Conservation (phyloP, 2,329 filamentous ascomycete genomes). For the Hawksworthiomyces lignivorus region DNA sequence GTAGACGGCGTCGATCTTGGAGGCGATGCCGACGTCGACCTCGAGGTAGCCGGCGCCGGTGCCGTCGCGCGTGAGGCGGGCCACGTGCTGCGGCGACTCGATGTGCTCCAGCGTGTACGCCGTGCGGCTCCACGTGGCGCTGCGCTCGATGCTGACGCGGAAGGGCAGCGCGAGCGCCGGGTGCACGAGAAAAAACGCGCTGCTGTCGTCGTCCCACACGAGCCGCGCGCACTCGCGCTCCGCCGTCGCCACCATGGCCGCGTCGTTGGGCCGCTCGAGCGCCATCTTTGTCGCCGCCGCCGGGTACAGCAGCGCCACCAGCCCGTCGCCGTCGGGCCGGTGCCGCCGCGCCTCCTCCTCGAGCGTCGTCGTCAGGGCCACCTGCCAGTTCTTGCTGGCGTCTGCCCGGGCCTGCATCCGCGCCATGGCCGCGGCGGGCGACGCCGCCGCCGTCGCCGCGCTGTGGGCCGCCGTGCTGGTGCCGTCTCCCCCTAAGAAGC, state of each 20-base stretch:
- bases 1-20: constrained; percentile 53
- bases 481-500: no score
- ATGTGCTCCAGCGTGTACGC: constrained; percentile 60
- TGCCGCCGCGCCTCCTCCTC: constrained; percentile 47
- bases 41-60: constrained; percentile 53
- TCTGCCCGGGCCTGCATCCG: constrained; percentile 25
- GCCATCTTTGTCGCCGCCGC: constrained; percentile 55
- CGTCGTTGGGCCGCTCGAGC: constrained; percentile 51
- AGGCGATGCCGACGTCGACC: constrained; percentile 52
- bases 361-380: constrained; percentile 50
- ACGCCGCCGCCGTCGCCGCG: neutral
- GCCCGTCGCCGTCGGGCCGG: constrained; percentile 51
- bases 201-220: constrained; percentile 60
- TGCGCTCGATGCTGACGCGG: constrained; percentile 50
- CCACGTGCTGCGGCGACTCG: constrained; percentile 53
- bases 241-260: constrained; percentile 52
- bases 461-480: no score
- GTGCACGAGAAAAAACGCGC: constrained; percentile 55
- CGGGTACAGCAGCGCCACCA: constrained; percentile 63
- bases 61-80: constrained; percentile 52
- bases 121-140: constrained; percentile 50
- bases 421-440: constrained; percentile 15
- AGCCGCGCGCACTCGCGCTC: constrained; percentile 63
- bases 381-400: constrained; percentile 45
- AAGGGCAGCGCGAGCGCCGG: constrained; percentile 57